Evolutionary conservation across 441 rosid species (phyloP), one percentile per base, ranked within the genome.

Genomic region (Kokia cookei): DNA sequence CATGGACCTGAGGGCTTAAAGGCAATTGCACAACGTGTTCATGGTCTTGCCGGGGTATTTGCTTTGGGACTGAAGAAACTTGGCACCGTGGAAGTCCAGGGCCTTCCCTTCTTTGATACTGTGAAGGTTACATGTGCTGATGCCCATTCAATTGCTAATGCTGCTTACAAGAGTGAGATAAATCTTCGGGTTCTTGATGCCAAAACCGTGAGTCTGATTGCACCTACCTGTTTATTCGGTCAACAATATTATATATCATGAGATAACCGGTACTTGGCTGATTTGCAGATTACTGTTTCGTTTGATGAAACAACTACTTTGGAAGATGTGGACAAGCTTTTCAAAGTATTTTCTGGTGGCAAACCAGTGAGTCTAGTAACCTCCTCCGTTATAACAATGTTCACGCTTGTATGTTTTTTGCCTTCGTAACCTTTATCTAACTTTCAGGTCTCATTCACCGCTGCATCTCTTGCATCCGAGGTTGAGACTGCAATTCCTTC

Each of bases 1-100:
- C 99, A 96, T 64, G 99, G 99, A 78, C 98, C 98, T 60, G 93
- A 78, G 76, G 97, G 98, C 83, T 84, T 93, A n/a, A 92, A 89
- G 88, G 65, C 87, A 65, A 93, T 93, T 50, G 91, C 93, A 2
- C 85, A 89, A 74, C 84, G 97, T 58, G 97, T 88, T 37, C 93
- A 90, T 78, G 98, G 99, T 77, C 97, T 96, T 77, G 99, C 99
- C 55, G 97, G 97, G 60, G 80, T 84, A 74, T 87, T 96, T 55
- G 83, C 97, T 11, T 78, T 81, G 70, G 99, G 99, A 64, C 82
- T 96, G 84, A 96, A 85, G 82, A 90, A 96, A 82, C 96, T 96
- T 5, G 97, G 97, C 61, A 84, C 86, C 5, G 93, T 82, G 65
- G 93, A 96, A 88, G 96, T 96, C 40, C 96, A 90, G 81, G 86